Conservation (phyloP, 495 filamentous ascomycete species). For the Corynascus novoguineensis region DNA sequence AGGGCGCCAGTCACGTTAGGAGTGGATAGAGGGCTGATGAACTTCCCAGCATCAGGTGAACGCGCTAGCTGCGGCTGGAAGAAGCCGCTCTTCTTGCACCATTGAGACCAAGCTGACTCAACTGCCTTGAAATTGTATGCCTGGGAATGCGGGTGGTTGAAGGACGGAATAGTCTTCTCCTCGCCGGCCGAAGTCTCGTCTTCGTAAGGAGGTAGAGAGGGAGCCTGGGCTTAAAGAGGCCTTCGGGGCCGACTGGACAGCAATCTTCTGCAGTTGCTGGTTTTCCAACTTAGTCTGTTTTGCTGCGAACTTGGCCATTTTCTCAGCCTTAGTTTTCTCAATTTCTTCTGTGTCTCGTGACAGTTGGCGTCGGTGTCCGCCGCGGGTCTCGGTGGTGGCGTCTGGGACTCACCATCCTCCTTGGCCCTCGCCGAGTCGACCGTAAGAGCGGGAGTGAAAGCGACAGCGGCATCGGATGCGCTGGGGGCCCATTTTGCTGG, state of each 20-base stretch:
- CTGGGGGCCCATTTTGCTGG: conserved; percentile 23
- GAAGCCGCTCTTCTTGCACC: conserved; percentile 62
- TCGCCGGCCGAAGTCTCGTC: conserved; percentile 46
- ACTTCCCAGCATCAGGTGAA: conserved; percentile 56
- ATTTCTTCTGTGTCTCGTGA: conserved; percentile 20
- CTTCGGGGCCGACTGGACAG: conserved; percentile 9
- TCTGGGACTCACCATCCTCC: conserved; percentile 30
- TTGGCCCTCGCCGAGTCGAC: conserved; percentile 23
- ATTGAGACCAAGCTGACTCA: conserved; percentile 59
- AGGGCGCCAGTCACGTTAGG: conserved; percentile 65
- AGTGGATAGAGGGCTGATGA: conserved; percentile 66
- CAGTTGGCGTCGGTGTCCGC: conserved; percentile 1
- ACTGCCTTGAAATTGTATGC: conserved; percentile 57
- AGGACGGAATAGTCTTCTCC: conserved; percentile 45
- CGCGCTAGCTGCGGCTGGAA: conserved; percentile 62
- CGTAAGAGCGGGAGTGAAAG: conserved; percentile 13
- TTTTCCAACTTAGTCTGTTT: conserved; percentile 27
- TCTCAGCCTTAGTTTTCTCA: conserved; percentile 30
- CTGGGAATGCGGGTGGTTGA: conserved; percentile 46
- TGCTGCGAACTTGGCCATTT: conserved; percentile 36
- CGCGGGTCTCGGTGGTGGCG: conserved; percentile 9
- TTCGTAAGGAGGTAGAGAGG: conserved; percentile 40
- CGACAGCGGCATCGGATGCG: conserved; percentile 10
- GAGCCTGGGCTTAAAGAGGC: conserved; percentile 35
- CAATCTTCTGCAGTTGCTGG: conserved; percentile 16